Evolutionary conservation across 257 asterid genomes (phyloP), one percentile per base, ranked within the genome.

Genomic region (Sherardia arvensis): DNA sequence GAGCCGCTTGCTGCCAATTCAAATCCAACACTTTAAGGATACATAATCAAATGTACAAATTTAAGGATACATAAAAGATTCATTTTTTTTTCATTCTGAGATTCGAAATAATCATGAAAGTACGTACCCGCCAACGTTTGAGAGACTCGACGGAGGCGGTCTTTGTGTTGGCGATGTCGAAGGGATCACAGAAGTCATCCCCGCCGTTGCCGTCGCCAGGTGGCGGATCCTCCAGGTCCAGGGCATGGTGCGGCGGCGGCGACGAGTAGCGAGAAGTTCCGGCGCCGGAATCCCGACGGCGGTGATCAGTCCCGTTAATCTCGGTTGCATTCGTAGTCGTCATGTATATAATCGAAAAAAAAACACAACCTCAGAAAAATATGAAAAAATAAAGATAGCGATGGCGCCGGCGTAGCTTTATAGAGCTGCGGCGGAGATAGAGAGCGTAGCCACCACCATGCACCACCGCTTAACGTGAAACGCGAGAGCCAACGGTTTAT

Each of bases 111-210:
- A n/a, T n/a, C n/a, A n/a, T n/a, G n/a, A n/a, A n/a, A n/a, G n/a
- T n/a, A n/a, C 38, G 61, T 77, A 91, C 98, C 96, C 98, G 81
- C 98, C 98, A 91, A 4, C 95, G 88, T 80, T 60, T 86, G 68
- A 91, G 96, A 62, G 83, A 70, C 25, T 86, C 83, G 36, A 67
- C 81, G 48, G 96, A 78, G 1, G 85, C 98, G 10, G 80, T 91
- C 64, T 91, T 91, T 66, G 95, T 88, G 64, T 72, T 79, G 38
- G 69, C 87, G 68, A 91, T 91, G 71, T 86, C 95, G 53, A 91
- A 91, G 75, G 96, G 98, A 77, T 91, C 95, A 76, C 79, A 60
- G 71, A 81, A 81, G 14, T 75, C 77, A 1, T 77, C 74, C 9
- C 75, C 80, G 5, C 5, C 23, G 7, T 8, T 2, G 10, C 20